Conservation (phyloP, 345 rosid genomes). For the Stellera chamaejasme region DNA sequence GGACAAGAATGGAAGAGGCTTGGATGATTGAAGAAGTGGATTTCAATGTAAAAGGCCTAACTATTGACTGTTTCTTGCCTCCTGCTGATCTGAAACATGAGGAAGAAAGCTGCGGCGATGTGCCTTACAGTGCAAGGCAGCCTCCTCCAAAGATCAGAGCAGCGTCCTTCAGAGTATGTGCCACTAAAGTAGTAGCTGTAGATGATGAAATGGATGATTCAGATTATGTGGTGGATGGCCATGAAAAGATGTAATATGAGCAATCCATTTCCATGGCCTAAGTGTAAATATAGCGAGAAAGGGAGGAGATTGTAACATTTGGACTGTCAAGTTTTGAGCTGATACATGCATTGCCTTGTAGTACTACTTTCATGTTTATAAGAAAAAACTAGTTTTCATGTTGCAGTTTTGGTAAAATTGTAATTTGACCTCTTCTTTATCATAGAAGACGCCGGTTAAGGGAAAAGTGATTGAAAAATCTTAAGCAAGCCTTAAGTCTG, state of each 20-base stretch:
- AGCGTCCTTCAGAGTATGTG: slow-evolving; percentile 39
- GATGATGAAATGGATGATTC: slow-evolving; percentile 35
- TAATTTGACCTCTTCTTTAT: too few species aligned
- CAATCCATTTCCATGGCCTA: not conserved
- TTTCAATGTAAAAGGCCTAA: slow-evolving; percentile 81
- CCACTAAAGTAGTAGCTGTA: slow-evolving; percentile 55
- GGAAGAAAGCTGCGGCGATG: slow-evolving; percentile 31
- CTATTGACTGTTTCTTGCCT: slow-evolving; percentile 85
- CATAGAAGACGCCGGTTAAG: too few species aligned
- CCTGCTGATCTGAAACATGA: slow-evolving; percentile 79
- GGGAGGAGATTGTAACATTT: not conserved
- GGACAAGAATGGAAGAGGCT: slow-evolving; percentile 86
- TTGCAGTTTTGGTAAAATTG: too few species aligned
- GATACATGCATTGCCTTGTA: too few species aligned
- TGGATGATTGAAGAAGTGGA: slow-evolving; percentile 93
- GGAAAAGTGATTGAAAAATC: too few species aligned
- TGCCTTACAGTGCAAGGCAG: slow-evolving; percentile 16
- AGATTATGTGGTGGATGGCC: slow-evolving; percentile 9
- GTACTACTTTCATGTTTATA: too few species aligned
- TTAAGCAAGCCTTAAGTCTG: too few species aligned
- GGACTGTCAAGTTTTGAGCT: slow-evolving; percentile 6
- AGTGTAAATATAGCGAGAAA: slow-evolving; percentile 14
- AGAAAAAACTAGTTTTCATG: too few species aligned
- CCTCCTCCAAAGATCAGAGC: slow-evolving; percentile 41
- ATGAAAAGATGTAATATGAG: slow-evolving; percentile 21